A percentile compares a stretch with the other conserved stretches of the same genome.
Evolutionary conservation across 805 yeast species (phyloP).

Genomic region (Kodamaea fukazawae): DNA sequence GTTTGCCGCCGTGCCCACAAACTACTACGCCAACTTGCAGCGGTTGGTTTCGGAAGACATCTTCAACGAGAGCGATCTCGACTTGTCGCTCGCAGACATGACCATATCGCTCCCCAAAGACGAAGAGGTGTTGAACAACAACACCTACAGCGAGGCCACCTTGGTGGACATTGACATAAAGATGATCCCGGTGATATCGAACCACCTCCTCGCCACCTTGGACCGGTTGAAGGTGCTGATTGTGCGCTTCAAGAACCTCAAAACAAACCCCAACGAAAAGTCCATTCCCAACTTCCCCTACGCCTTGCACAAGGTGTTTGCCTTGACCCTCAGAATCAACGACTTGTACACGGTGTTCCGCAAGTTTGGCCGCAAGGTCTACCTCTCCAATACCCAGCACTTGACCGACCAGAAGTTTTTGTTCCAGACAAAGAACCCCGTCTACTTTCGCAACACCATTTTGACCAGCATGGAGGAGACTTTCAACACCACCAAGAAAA

Average conservation of each 20-base stretch:
- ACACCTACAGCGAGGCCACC: conserved; percentile 19
- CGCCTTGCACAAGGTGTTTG: conserved; percentile 47
- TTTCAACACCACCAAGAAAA: conserved; percentile 46
- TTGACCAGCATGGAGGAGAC: conserved; percentile 33
- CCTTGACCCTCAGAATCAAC: conserved; percentile 45
- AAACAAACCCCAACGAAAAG: conserved; percentile 11
- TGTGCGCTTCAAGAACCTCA: conserved; percentile 19
- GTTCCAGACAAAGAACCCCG: conserved; percentile 24
- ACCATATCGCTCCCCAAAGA: conserved; percentile 17
- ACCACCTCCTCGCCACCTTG: conserved; percentile 27
- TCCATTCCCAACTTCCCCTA: conserved; percentile 33
- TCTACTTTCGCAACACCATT: conserved; percentile 28
- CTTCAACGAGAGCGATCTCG: conserved; percentile 24
- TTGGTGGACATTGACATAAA: conserved; percentile 41
- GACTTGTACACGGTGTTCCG: conserved; percentile 49
- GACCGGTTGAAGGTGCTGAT: conserved; percentile 21
- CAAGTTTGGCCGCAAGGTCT: conserved; percentile 46
- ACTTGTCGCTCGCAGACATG: conserved; percentile 22
- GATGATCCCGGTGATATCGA: conserved; percentile 25
- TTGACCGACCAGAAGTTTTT: conserved; percentile 42
- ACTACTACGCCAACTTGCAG: conserved; percentile 19
- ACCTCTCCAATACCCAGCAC: conserved; percentile 41
- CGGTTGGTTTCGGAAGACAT: conserved; percentile 19
- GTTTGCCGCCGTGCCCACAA: conserved; percentile 3
- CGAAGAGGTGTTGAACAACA: conserved; percentile 14